These are phyloP conservation scores for Arthroderma sp. DNA, from an alignment of 2,329 filamentous ascomycete species.

Conservation along the genomic window DNA sequence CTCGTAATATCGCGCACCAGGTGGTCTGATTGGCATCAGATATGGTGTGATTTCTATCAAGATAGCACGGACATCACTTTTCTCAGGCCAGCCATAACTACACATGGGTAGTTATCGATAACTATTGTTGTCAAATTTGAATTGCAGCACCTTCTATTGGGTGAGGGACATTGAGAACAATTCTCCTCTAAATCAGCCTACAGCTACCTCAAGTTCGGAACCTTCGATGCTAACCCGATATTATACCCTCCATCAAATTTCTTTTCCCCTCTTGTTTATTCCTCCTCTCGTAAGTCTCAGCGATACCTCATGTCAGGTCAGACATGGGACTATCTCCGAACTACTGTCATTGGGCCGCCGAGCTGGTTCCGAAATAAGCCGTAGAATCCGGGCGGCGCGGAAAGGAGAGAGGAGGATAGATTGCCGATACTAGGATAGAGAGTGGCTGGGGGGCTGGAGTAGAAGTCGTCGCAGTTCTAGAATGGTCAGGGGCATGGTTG, in stretches of 20 bases:
- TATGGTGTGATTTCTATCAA: too few relatives aligned
- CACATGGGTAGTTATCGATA: too few relatives aligned
- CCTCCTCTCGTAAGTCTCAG: constrained; percentile 17
- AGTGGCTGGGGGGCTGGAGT: constrained; percentile 21
- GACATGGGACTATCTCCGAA: constrained; percentile 20
- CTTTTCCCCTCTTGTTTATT: constrained; percentile 15
- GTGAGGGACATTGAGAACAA: too few relatives aligned
- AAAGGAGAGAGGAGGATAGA: constrained; percentile 17
- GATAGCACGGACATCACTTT: too few relatives aligned
- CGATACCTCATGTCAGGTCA: constrained; percentile 22
- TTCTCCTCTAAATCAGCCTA: too few relatives aligned
- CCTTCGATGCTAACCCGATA: too few relatives aligned
- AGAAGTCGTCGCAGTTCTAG: constrained; percentile 22
- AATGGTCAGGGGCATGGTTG: constrained; percentile 16
- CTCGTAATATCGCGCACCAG: too few relatives aligned
- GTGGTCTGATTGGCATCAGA: too few relatives aligned
- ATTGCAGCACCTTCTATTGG: too few relatives aligned
- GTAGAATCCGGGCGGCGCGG: constrained; percentile 17
- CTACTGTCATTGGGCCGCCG: constrained; percentile 24
- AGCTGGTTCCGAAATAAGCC: constrained; percentile 26
- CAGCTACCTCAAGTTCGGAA: too few relatives aligned
- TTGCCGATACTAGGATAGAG: constrained; percentile 16
- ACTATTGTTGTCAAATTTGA: too few relatives aligned
- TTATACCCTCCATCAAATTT: constrained; percentile 7
- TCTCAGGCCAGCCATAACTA: too few relatives aligned